Evolutionary conservation across 2,329 filamentous ascomycete genomes (phyloP), one percentile per base, ranked within the genome.

Genomic region (Verticillium isaacii): DNA sequence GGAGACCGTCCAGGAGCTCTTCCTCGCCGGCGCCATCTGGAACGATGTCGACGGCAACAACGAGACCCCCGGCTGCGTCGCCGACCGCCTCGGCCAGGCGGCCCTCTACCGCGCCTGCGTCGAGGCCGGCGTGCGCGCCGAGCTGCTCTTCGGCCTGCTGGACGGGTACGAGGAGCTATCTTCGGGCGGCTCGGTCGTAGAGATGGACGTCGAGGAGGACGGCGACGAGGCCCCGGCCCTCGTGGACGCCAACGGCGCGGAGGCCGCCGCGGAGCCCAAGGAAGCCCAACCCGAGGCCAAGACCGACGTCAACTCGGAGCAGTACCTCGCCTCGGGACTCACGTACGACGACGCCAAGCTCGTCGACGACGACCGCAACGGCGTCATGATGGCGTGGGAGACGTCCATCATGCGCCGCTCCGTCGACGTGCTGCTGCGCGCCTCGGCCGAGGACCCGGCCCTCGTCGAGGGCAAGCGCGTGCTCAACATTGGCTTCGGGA

Each of bases 361-460:
- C 2, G 82, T 95, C 7, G 91, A 95, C 71, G 82, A 85, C 3
- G 85, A 87, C 66, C 83, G 87, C 64, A 96, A 96, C 72, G 92
- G 91, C 59, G 91, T 96, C 56, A 96, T 96, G 92, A 96, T 96
- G 92, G 84, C 88, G 45, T 96, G 92, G 92, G 92, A 96, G 75
- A 90, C 88, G 2, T 86, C 88, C 66, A 95, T 96, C 68, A 96
- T 96, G 92, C 84, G 85, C 63, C 83, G 85, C 58, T 92, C 90
- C 60, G 91, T 92, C 56, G 83, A 88, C 64, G 83, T 85, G 15
- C 79, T 96, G 1, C 80, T 88, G 5, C 58, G 58, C 19, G 17
- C 25, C 14, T 32, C 54, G 5, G 25, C 54, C 5, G 32, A 29
- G 17, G 25, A 32, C 14, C 54, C 54, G 54, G n/a, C 45, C 6